Evolutionary conservation across 805 yeast genomes (phyloP).

Genomic region (Nakazawaea holstii): DNA sequence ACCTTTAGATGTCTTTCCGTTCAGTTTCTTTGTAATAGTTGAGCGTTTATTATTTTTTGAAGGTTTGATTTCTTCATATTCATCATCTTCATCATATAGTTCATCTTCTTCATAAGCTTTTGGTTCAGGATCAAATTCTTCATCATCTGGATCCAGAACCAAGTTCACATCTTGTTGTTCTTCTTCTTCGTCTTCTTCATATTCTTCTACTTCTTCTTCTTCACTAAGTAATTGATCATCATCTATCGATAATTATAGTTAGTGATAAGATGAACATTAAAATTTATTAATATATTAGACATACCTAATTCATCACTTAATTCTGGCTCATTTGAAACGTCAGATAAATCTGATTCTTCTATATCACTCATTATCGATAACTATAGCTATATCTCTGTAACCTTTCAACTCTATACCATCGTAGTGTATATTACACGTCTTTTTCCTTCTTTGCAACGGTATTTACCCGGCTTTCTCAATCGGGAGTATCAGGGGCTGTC

Average conservation of each 20-base stretch:
- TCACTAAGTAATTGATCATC: constrained; percentile 3
- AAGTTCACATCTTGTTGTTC: not conserved
- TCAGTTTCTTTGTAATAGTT: constrained; percentile 15
- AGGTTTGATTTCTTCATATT: constrained; percentile 14
- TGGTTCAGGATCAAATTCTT: constrained; percentile 13
- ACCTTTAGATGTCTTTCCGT: not conserved
- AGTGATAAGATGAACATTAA: not conserved
- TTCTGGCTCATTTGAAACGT: not conserved
- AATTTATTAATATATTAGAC: not conserved
- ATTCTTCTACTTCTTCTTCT: constrained; percentile 2
- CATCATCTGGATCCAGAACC: constrained; percentile 11
- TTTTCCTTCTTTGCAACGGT: not conserved
- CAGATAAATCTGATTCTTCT: constrained; percentile 4
- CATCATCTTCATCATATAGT: constrained; percentile 24
- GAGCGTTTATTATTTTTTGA: not conserved
- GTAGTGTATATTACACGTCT: not conserved
- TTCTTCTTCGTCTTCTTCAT: constrained; percentile 4
- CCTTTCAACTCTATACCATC: not conserved
- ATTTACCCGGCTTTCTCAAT: not conserved
- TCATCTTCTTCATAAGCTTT: constrained; percentile 18
- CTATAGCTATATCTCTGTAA: not conserved
- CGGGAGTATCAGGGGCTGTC: not conserved
- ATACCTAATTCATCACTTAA: not conserved
- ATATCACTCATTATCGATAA: not conserved
- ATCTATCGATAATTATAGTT: not conserved